Evolutionary conservation across 1,284 basidiomycete species (phyloP).

Genomic region (Ganoderma sp.): DNA sequence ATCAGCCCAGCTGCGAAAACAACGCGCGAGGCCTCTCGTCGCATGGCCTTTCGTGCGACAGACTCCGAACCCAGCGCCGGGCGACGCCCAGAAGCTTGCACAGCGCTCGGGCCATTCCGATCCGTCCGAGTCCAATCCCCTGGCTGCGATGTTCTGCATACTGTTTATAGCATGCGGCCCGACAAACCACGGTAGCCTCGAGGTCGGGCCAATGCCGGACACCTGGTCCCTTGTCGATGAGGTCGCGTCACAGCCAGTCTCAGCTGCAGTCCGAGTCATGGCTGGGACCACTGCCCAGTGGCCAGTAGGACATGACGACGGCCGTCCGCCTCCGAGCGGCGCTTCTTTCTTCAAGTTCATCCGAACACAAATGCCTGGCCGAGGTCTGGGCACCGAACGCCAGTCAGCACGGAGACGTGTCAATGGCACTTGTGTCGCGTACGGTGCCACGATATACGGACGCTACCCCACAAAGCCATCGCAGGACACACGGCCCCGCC

Average conservation of each 20-base stretch:
- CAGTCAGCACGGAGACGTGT: constrained; percentile 4
- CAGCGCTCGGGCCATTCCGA: constrained; percentile 14
- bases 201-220: neutral
- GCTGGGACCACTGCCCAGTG: neutral
- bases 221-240: constrained; percentile 9
- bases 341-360: neutral
- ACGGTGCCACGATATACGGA: constrained; percentile 22
- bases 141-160: constrained; percentile 2
- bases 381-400: constrained; percentile 1
- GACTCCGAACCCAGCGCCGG: constrained; percentile 15
- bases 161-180: constrained; percentile 8
- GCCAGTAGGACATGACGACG: neutral
- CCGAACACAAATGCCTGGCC: constrained; percentile 1
- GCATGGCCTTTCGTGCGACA: constrained; percentile 12
- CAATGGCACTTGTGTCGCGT: constrained; percentile 1
- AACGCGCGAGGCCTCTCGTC: constrained; percentile 1
- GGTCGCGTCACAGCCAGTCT: constrained; percentile 2
- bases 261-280: neutral
- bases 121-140: constrained; percentile 6
- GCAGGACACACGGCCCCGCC: constrained; percentile 15
- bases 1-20: constrained; percentile 14
- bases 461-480: neutral
- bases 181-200: constrained; percentile 10
- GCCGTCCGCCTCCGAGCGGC: neutral
- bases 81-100: constrained; percentile 4